Base-by-base conservation (phyloP, 306 rosid genomes). In the Cucurbita ficifolia region DNA sequence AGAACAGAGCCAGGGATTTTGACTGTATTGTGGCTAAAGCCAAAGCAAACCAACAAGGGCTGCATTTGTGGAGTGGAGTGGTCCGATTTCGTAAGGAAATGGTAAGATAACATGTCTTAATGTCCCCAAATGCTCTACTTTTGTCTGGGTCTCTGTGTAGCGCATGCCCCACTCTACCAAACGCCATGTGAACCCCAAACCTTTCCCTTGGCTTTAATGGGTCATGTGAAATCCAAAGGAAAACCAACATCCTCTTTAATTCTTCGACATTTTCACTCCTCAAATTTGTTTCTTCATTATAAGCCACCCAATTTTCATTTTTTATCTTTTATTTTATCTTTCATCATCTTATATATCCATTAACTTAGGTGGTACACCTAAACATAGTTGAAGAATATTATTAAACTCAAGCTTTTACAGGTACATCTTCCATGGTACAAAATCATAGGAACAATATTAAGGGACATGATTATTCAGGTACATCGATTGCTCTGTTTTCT, bases 111-210 rank as follows among this genome's bases (percentile, higher is more conserved):
- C 43, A 53, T 33, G 39, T 36, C 42, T 38, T 50, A 4, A 52
- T 50, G 75, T 16, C 76, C 74, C 65, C 49, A n/a, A 72, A 22
- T 11, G 51, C 69, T 29, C 33, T 14, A 33, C 76, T 38, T 77
- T 43, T 77, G 73, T 76, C 72, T 76, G 13, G 79, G 75, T 21
- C 65, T 79, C 63, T 70, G 73, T 55, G 52, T 5, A 45, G 70
- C 29, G 51, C 63, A 69, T 71, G 81, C 21, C 76, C 76, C 64
- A 42, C 81, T 60, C 75, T 73, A 62, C 75, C 80, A 52, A 64
- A 3, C 8, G 38, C 77, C 84, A 64, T 84, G 84, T 82, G 85
- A 84, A 75, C 57, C 75, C 78, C 69, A 12, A 48, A 69, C 46
- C 56, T 49, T 75, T 11, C 17, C 63, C 75, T 39, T 22, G 10